phyloP scores from a whole-genome alignment of 305 asterid genomes.

The Solanum chacoense region DNA sequence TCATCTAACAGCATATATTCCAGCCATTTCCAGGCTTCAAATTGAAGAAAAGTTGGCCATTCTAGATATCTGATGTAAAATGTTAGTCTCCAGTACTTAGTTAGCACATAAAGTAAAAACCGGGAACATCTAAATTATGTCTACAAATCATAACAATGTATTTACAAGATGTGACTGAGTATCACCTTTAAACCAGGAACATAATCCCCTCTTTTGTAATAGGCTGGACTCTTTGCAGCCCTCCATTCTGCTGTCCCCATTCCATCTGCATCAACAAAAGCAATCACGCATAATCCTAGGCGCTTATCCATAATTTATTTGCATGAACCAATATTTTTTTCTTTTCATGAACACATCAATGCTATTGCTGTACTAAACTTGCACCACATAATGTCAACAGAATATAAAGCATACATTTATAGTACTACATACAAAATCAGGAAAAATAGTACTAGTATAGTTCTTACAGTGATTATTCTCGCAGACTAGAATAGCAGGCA shows the following conservation, averaged over 20 bases:
- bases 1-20: not conserved
- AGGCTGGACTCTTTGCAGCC: conserved; percentile 81
- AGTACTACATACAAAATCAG: not conserved
- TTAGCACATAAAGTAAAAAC: not conserved
- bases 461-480: conserved; percentile 89
- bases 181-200: conserved; percentile 85
- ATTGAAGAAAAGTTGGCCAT: not conserved
- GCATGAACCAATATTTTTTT: not conserved
- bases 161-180: not conserved
- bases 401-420: not conserved
- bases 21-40: not conserved
- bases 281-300: not conserved
- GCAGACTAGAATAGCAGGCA: conserved; percentile 89
- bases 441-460: not conserved
- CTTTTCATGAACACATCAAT: not conserved
- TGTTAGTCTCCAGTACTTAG: not conserved
- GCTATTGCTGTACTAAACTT: not conserved
- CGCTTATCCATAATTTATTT: not conserved
- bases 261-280: conserved; percentile 46
- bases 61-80: not conserved
- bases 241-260: conserved; percentile 99
- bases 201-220: conserved; percentile 95
- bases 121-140: not conserved
- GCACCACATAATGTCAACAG: not conserved
- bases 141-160: not conserved